Conservation (phyloP, 768 basidiomycete species). For the Crucibulum laeve region DNA sequence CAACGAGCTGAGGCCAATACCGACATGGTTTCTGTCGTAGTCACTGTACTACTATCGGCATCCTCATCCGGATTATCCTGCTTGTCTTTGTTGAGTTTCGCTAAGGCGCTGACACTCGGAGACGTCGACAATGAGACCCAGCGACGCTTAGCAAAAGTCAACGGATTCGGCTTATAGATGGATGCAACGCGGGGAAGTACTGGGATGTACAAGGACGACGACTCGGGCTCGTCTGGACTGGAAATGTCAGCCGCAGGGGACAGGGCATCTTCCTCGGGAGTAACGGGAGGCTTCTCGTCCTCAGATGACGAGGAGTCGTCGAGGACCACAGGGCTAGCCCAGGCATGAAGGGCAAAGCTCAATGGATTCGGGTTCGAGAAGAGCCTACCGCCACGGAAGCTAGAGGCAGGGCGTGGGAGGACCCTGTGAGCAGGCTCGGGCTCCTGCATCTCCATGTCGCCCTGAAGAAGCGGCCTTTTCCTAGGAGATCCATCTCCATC, state of each 20-base stretch:
- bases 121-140: constrained; percentile 45
- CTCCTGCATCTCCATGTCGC: constrained; percentile 13
- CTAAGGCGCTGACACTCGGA: not conserved
- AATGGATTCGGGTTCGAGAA: constrained; percentile 58
- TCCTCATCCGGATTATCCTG: constrained; percentile 4
- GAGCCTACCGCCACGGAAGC: constrained; percentile 42
- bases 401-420: constrained; percentile 33
- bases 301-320: constrained; percentile 42
- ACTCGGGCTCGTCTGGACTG: constrained; percentile 12
- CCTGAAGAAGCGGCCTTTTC: constrained; percentile 10
- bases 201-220: constrained; percentile 13
- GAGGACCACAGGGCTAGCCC: constrained; percentile 42
- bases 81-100: not conserved
- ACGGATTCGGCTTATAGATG: constrained; percentile 60
- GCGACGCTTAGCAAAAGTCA: constrained; percentile 56
- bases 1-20: constrained; percentile 2
- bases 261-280: constrained; percentile 48
- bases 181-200: constrained; percentile 33
- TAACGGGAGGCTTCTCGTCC: constrained; percentile 51
- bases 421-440: constrained; percentile 27
- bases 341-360: constrained; percentile 53
- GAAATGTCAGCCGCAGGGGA: constrained; percentile 33
- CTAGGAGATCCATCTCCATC: constrained; percentile 3
- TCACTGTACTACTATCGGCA: not conserved
- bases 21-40: not conserved